phyloP scores from a whole-genome alignment of 2,329 filamentous ascomycete genomes.

The Pseudohalonectria lignicola region DNA sequence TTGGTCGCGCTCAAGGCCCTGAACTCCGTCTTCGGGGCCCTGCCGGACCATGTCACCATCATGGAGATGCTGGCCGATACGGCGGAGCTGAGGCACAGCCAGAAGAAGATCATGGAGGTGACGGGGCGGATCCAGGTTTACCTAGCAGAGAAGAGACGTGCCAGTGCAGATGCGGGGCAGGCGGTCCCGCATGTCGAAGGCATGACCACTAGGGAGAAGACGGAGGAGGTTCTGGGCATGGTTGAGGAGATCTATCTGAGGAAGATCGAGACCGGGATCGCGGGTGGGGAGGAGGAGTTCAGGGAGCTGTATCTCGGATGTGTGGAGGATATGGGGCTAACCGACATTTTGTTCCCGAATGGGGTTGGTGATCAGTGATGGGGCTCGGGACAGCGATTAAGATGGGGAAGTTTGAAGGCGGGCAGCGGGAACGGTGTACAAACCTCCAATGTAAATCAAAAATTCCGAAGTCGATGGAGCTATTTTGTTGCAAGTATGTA shows the following conservation, averaged over 20 bases:
- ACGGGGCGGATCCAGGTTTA: conserved; percentile 14
- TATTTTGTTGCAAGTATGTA: too few relatives aligned
- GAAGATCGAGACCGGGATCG: conserved; percentile 1
- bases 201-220: conserved; percentile 2
- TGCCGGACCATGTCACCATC: conserved; percentile 17
- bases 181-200: neutral
- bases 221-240: conserved; percentile 11
- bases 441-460: too few relatives aligned
- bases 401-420: too few relatives aligned
- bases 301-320: conserved; percentile 10
- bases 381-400: too few relatives aligned
- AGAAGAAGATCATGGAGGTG: conserved; percentile 15
- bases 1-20: conserved; percentile 27
- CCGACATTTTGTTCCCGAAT: conserved; percentile 9
- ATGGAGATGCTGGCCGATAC: conserved; percentile 20
- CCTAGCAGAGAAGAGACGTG: too few relatives aligned
- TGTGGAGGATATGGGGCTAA: conserved; percentile 17
- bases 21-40: conserved; percentile 16
- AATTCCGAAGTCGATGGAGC: too few relatives aligned
- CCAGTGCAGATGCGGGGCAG: too few relatives aligned
- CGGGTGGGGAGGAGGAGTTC: conserved; percentile 8
- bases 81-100: conserved; percentile 7
- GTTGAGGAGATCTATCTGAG: conserved; percentile 7
- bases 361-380: too few relatives aligned
- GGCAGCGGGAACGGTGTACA: too few relatives aligned